Conservation (phyloP, 2,329 filamentous ascomycete genomes). For the Ophiostoma fasciatum region DNA sequence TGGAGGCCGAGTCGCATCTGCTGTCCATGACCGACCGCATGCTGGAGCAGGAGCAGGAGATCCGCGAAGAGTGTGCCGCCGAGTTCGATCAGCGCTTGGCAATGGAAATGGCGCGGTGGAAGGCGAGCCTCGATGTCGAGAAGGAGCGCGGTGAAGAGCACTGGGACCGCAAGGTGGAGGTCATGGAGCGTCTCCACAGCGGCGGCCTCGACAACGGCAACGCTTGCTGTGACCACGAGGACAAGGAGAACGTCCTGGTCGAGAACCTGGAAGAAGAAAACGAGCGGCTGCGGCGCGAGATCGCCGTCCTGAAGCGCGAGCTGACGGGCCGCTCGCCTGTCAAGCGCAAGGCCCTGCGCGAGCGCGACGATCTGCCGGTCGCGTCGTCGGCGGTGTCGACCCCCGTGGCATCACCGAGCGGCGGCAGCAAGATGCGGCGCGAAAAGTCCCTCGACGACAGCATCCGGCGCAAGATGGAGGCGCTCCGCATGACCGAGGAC, state of each 20-base stretch:
- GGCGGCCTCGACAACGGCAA: constrained; percentile 6
- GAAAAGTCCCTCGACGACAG: constrained; percentile 14
- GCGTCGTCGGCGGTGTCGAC: constrained; percentile 2
- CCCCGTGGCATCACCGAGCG: constrained; percentile 9
- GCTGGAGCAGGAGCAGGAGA: constrained; percentile 59
- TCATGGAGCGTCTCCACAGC: constrained; percentile 33
- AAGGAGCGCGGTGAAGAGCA: constrained; percentile 70
- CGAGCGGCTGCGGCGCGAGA: constrained; percentile 49
- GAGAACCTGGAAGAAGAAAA: constrained; percentile 59
- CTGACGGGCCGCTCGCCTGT: constrained; percentile 47
- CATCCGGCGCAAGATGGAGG: constrained; percentile 33
- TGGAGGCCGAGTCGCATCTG: constrained; percentile 59
- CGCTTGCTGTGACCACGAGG: constrained; percentile 22
- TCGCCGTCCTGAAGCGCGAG: constrained; percentile 52
- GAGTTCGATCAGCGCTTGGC: constrained; percentile 73
- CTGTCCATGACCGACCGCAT: constrained; percentile 52
- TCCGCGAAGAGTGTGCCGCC: constrained; percentile 75
- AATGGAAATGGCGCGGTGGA: constrained; percentile 67
- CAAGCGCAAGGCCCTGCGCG: constrained; percentile 39
- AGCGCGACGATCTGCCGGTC: constrained; percentile 32
- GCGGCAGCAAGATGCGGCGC: neutral
- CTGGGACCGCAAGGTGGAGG: constrained; percentile 66
- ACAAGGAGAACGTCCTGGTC: constrained; percentile 47
- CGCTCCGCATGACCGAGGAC: constrained; percentile 31
- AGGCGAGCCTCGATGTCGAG: constrained; percentile 62